These are phyloP conservation scores for Rhodosporidiobolus sp. DNA, from an alignment of 768 basidiomycete species.

Conservation along the genomic window DNA sequence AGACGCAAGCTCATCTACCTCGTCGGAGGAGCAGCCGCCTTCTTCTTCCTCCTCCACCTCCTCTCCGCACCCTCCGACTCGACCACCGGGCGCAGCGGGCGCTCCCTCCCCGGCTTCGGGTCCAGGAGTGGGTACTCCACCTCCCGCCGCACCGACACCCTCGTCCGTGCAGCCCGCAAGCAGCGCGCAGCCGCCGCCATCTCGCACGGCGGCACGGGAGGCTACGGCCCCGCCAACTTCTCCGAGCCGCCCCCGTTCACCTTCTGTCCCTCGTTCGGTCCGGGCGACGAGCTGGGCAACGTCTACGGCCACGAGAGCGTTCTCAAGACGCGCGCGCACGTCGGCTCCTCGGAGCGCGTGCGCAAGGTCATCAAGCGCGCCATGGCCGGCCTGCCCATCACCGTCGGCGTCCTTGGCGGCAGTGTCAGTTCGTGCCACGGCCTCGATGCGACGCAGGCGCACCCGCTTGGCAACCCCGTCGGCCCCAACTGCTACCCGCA, in stretches of 20 bases:
- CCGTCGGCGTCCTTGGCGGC: slow-evolving; percentile 44
- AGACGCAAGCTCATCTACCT: slow-evolving; percentile 33
- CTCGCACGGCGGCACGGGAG: slow-evolving; percentile 40
- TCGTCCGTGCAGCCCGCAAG: slow-evolving; percentile 34
- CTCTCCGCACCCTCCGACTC: slow-evolving; percentile 23
- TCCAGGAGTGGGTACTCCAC: slow-evolving; percentile 27
- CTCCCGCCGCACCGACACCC: slow-evolving; percentile 41
- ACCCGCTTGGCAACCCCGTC: slow-evolving; percentile 45
- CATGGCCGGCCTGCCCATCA: slow-evolving; percentile 46
- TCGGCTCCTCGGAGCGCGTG: slow-evolving; percentile 41
- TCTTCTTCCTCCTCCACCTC: slow-evolving; percentile 44
- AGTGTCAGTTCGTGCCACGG: slow-evolving; percentile 45
- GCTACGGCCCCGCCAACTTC: slow-evolving; percentile 44
- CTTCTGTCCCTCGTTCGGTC: slow-evolving; percentile 86
- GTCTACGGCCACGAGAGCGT: slow-evolving; percentile 75
- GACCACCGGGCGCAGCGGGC: slow-evolving; percentile 22
- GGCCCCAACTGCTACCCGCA: slow-evolving; percentile 69
- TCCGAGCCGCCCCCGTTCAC: slow-evolving; percentile 64
- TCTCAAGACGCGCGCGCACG: slow-evolving; percentile 49
- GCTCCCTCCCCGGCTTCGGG: slow-evolving; percentile 41
- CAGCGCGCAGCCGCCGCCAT: slow-evolving; percentile 33
- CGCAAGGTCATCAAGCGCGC: slow-evolving; percentile 44
- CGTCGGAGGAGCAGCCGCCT: slow-evolving; percentile 28
- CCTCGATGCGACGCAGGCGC: slow-evolving; percentile 44
- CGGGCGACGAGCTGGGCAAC: slow-evolving; percentile 70